These are phyloP conservation scores for Chaetoscypha palmicola DNA, from an alignment of 2,329 filamentous ascomycete genomes.

Conservation along the genomic window DNA sequence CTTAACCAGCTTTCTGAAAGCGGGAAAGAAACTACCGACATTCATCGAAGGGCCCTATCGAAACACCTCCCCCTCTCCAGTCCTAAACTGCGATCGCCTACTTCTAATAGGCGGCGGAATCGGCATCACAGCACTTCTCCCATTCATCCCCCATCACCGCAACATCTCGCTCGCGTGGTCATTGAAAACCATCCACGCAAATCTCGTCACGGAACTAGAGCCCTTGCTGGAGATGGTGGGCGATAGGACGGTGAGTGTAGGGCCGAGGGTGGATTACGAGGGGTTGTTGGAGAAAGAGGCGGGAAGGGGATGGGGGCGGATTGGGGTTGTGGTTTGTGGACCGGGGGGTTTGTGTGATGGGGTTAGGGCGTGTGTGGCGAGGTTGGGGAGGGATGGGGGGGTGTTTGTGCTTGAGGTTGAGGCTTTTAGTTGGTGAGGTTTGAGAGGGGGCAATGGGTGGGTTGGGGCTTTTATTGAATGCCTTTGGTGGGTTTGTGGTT, in stretches of 20 bases:
- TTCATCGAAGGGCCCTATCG: slow-evolving; percentile 37
- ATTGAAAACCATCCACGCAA: too few species aligned
- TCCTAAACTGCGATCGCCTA: slow-evolving; percentile 32
- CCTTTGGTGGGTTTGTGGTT: too few species aligned
- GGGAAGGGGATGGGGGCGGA: slow-evolving; percentile 14
- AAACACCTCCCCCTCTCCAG: slow-evolving; percentile 22
- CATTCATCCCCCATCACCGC: slow-evolving; percentile 29
- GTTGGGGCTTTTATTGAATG: too few species aligned
- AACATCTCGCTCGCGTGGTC: slow-evolving; percentile 36
- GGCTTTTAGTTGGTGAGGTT: slow-evolving; percentile 27
- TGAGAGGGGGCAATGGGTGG: too few species aligned
- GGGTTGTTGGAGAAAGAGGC: slow-evolving; percentile 30
- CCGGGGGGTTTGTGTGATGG: slow-evolving; percentile 37
- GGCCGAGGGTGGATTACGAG: slow-evolving; percentile 31
- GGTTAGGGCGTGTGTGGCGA: slow-evolving; percentile 30
- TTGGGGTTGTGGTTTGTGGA: slow-evolving; percentile 10
- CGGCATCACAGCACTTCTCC: slow-evolving; percentile 40
- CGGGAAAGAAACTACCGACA: slow-evolving; percentile 27
- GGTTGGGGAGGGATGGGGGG: slow-evolving; percentile 4
- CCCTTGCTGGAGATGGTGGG: slow-evolving; percentile 19
- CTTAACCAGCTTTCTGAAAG: slow-evolving; percentile 30
- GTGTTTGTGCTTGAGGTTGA: slow-evolving; percentile 28
- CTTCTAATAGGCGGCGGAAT: slow-evolving; percentile 42
- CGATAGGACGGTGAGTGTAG: slow-evolving; percentile 34
- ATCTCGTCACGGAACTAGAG: slow-evolving; percentile 30